Conservation (phyloP, 192 early-diverging fungal genomes). For the Mortierella antarctica region DNA sequence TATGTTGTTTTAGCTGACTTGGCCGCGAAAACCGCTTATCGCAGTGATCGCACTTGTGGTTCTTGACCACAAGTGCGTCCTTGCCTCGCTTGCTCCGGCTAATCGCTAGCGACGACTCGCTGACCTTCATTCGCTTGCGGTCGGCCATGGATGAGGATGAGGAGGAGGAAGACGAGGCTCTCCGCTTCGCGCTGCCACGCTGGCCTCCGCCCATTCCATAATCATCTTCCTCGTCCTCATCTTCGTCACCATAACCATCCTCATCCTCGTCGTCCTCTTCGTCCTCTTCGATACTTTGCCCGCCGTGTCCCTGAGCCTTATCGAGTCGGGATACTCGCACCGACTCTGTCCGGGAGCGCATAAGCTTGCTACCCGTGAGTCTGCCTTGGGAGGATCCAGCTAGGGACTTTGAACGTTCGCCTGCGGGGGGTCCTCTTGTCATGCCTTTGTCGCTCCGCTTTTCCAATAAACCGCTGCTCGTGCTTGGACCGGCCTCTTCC, state of each 20-base stretch:
- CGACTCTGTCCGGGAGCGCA: too few relatives aligned
- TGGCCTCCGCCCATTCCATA: too few relatives aligned
- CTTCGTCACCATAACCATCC: not conserved
- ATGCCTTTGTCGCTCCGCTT: too few relatives aligned
- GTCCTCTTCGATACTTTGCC: not conserved
- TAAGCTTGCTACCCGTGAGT: too few relatives aligned
- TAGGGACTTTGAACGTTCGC: too few relatives aligned
- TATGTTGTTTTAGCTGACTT: constrained; percentile 4
- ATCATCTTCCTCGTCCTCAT: not conserved
- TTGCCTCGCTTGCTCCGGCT: not conserved
- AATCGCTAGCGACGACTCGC: not conserved
- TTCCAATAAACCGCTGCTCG: too few relatives aligned
- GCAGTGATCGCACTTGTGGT: not conserved
- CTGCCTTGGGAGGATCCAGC: too few relatives aligned
- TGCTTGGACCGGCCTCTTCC: too few relatives aligned
- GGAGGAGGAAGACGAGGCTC: not conserved
- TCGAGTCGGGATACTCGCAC: too few relatives aligned
- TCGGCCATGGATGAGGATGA: too few relatives aligned
- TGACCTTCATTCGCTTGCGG: not conserved
- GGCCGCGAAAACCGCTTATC: constrained; percentile 11
- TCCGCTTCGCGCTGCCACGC: not conserved
- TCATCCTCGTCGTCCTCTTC: constrained; percentile 4
- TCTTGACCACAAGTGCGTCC: not conserved
- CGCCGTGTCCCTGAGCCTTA: not conserved
- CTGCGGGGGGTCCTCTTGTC: too few relatives aligned